Base-by-base conservation (phyloP, 768 basidiomycete species). In the Candolleomyces eurysporus region DNA sequence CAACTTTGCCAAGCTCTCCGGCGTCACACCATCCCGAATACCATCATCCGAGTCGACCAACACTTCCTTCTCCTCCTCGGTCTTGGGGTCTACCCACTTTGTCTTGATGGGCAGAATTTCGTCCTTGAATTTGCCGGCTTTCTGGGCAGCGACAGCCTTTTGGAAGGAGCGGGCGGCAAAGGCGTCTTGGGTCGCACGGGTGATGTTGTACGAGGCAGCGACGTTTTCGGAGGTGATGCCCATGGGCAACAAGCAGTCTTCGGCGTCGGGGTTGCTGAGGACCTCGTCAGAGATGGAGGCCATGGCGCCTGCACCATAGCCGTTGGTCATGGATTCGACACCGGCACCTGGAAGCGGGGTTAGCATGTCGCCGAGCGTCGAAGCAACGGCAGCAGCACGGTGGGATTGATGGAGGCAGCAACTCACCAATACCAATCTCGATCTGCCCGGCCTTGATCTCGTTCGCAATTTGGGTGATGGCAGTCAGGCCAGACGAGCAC, bases 161-260 rank as follows among this genome's bases (percentile, higher is more conserved):
- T 88, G 86, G 84, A 92, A 94, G 0, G 92, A 94, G 48, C 78
- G 73, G 14, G 92, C 92, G 8, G 94, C 88, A 67, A 96, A 94
- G 59, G 80, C 83, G 77, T 96, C 95, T 75, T 95, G 92, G n/a
- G 73, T 75, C 52, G 80, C 78, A 58, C 95, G 89, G 32, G 88
- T 78, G 71, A 96, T 85, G 62, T 79, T 78, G 73, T 83, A 96
- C 59, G 93, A 86, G 54, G 79, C 72, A 13, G 94, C 92, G 65
- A 95, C 92, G 71, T 94, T 94, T 79, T 96, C 94, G n/a, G 91
- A 93, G 19, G 95, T 96, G 78, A 95, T 88, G 39, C 94, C 95
- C 92, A 94, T 94, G 49, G 92, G 92, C 61, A 92, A 78, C 30
- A 90, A 80, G 70, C 92, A 94, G 76, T 95, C 93, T 61, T 84